Conservation (phyloP, 176 grass and related monocot genomes). For the Juncus effusus region DNA sequence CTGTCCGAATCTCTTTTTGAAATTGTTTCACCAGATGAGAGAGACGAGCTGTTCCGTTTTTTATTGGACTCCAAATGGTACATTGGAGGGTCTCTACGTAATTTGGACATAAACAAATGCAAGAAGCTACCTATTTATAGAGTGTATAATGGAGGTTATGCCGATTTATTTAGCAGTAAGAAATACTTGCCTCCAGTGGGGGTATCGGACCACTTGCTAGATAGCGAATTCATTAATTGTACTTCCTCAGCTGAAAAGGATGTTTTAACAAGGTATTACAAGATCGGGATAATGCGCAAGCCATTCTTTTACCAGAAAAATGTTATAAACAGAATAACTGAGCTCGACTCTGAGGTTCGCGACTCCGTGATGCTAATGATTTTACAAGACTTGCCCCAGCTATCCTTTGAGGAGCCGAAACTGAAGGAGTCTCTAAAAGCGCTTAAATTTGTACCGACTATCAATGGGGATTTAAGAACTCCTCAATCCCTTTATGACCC, state of each 20-base stretch:
- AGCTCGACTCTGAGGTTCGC: conserved; percentile 59
- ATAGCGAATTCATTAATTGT: conserved; percentile 68
- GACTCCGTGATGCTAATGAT: conserved; percentile 71
- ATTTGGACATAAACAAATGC: conserved; percentile 60
- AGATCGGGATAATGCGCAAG: conserved; percentile 66
- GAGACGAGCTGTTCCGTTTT: conserved; percentile 71
- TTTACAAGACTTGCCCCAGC: conserved; percentile 86
- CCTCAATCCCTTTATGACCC: conserved; percentile 97
- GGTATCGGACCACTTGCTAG: conserved; percentile 64
- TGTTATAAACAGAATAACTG: conserved; percentile 59
- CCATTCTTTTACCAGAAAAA: conserved; percentile 68
- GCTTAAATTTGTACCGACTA: conserved; percentile 68
- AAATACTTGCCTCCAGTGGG: conserved; percentile 78
- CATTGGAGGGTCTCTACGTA: conserved; percentile 48
- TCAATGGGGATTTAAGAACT: conserved; percentile 60
- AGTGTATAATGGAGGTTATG: conserved; percentile 53
- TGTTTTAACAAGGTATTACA: conserved; percentile 80
- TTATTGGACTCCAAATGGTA: conserved; percentile 98
- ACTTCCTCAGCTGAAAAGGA: conserved; percentile 62
- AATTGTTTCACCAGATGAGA: conserved; percentile 59
- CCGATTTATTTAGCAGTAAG: conserved; percentile 61
- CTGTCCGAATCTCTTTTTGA: conserved; percentile 49
- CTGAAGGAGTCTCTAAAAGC: conserved; percentile 80
- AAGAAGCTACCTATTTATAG: conserved; percentile 83
- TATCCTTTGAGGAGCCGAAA: conserved; percentile 70